These are phyloP conservation scores for Oryza brachyantha DNA, from an alignment of 176 grass and related monocot species.

Conservation along the genomic window DNA sequence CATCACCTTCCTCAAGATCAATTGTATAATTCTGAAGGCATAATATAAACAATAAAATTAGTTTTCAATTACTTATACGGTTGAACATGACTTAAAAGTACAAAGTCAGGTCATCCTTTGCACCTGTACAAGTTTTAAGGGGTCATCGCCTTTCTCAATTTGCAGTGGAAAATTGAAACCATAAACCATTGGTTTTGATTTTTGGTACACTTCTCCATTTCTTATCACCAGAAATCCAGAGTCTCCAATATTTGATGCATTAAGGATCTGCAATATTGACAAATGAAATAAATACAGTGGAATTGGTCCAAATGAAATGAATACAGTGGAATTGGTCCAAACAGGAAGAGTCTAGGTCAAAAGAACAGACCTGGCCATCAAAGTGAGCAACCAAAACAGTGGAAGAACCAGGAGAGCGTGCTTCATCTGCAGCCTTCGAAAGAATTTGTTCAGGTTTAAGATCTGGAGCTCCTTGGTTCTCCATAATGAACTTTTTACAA, in stretches of 20 bases:
- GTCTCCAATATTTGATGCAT: slow-evolving; percentile 89
- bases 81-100: neutral
- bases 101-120: neutral
- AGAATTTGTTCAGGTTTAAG: slow-evolving; percentile 61
- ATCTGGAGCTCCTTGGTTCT: slow-evolving; percentile 39
- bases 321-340: neutral
- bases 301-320: neutral
- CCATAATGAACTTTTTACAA: slow-evolving; percentile 51
- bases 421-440: slow-evolving; percentile 60
- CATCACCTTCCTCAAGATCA: slow-evolving; percentile 73
- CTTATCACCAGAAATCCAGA: slow-evolving; percentile 93
- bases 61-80: neutral
- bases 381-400: slow-evolving; percentile 91
- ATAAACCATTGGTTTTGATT: slow-evolving; percentile 84
- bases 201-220: slow-evolving; percentile 62
- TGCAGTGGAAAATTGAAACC: slow-evolving; percentile 97
- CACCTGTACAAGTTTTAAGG: slow-evolving; percentile 73
- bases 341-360: neutral
- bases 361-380: slow-evolving; percentile 75
- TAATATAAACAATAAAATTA: neutral
- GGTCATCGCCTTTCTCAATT: slow-evolving; percentile 82
- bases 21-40: slow-evolving; percentile 60
- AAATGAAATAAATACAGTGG: neutral
- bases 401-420: slow-evolving; percentile 77
- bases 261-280: slow-evolving; percentile 50